Percentiles rank a stretch among this genome's conserved stretches.
Conservation (phyloP, 2,329 filamentous ascomycete genomes). For the Peltaster fructicola region DNA sequence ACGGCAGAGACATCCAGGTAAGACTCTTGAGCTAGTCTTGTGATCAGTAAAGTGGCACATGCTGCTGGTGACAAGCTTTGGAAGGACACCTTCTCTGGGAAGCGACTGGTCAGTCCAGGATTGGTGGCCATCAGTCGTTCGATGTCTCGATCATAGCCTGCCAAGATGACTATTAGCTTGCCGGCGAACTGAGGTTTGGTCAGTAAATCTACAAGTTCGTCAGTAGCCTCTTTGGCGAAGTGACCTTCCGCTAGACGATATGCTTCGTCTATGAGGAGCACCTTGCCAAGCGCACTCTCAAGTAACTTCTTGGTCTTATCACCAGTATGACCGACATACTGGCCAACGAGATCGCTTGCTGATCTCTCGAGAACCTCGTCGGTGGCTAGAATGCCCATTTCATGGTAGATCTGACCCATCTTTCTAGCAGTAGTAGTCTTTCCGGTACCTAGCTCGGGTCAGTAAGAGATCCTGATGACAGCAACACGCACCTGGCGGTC, state of each 20-base stretch:
- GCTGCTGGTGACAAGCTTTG: slow-evolving; percentile 16
- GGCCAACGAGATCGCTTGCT: slow-evolving; percentile 48
- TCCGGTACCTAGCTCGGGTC: slow-evolving; percentile 36
- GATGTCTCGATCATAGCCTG: slow-evolving; percentile 51
- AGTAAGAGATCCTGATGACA: slow-evolving; percentile 3
- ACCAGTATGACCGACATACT: slow-evolving; percentile 52
- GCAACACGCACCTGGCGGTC: slow-evolving; percentile 36
- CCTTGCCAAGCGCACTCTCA: slow-evolving; percentile 44
- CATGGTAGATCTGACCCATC: slow-evolving; percentile 59
- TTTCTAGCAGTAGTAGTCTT: slow-evolving; percentile 58
- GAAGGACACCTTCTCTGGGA: slow-evolving; percentile 45
- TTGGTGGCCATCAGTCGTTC: slow-evolving; percentile 44
- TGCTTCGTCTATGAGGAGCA: slow-evolving; percentile 57
- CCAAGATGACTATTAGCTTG: slow-evolving; percentile 49
- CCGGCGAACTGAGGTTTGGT: slow-evolving; percentile 39
- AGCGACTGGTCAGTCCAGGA: slow-evolving; percentile 45
- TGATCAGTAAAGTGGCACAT: slow-evolving; percentile 22
- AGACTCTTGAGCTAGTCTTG: slow-evolving; percentile 17
- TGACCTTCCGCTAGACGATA: slow-evolving; percentile 43
- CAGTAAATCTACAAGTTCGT: slow-evolving; percentile 34
- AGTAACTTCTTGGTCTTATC: slow-evolving; percentile 45
- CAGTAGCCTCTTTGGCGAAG: slow-evolving; percentile 40
- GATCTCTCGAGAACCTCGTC: slow-evolving; percentile 48
- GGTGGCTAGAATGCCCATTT: slow-evolving; percentile 48
- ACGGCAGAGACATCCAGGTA: slow-evolving; percentile 16